Evolutionary conservation across 306 rosid genomes (phyloP).

Genomic region (Prunus padus): DNA sequence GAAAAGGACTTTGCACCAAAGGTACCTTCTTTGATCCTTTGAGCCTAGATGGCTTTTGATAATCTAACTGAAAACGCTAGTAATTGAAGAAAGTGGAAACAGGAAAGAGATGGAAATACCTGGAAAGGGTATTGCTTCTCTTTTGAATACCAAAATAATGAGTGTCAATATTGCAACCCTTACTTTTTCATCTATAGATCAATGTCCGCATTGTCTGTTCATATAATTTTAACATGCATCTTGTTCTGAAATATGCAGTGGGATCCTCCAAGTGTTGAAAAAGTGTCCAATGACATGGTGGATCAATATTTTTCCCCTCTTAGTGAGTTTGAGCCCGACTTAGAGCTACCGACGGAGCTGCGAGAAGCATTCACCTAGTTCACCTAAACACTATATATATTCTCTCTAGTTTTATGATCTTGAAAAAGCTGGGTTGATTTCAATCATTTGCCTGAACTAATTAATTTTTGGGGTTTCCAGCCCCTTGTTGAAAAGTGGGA

Average conservation of each 20-base stretch:
- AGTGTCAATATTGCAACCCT: neutral
- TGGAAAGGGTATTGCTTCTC: neutral
- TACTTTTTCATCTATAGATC: neutral
- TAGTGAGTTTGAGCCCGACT: constrained; percentile 60
- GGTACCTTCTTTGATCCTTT: constrained; percentile 41
- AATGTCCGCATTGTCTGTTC: neutral
- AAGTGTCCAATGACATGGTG: constrained; percentile 80
- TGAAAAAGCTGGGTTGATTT: constrained; percentile 3
- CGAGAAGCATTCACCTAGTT: constrained; percentile 65
- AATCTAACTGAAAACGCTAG: too few relatives aligned
- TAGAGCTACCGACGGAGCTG: constrained; percentile 64
- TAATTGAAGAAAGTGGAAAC: too few relatives aligned
- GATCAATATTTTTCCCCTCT: constrained; percentile 66
- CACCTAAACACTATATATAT: neutral
- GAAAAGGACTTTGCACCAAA: constrained; percentile 79
- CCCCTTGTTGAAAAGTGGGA: neutral
- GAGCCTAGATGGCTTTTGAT: neutral
- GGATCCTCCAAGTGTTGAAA: constrained; percentile 90
- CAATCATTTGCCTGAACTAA: neutral
- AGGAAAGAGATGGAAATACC: neutral
- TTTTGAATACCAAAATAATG: neutral
- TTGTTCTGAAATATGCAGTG: constrained; percentile 50
- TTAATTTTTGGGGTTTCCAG: neutral
- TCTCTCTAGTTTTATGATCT: neutral
- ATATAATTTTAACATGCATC: neutral